Evolutionary conservation across 345 rosid species (phyloP), one percentile per base, ranked within the genome.

Genomic region (Viola odorata): DNA sequence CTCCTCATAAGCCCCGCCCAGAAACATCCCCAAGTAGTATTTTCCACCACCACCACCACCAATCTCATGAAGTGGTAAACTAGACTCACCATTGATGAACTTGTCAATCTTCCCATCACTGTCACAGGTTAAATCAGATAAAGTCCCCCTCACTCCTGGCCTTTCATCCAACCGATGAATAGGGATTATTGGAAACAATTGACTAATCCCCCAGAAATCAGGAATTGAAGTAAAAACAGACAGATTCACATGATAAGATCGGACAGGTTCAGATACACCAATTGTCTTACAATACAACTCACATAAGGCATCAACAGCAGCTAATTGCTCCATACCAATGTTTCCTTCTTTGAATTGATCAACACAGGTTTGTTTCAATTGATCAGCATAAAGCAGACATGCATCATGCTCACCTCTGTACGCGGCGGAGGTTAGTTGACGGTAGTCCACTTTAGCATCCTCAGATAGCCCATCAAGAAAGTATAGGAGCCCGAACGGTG

Each of bases 1-100:
- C 81, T 95, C 97, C 81, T 95, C 91, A 37, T 95, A 95, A 68
- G 99, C 99, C 70, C 99, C 99, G 13, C 95, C 97, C 70, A 95
- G 77, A 60, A 95, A 95, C 99, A 95, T 95, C 63, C 99, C 99
- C 85, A 95, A 49, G 65, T 60, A 88, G 76, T 95, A 95, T 55
- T 62, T n/a, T 13, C 78, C 80, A 48, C 78, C 79, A 36, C 59
- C 51, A 12, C 52, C 62, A 11, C 73, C 78, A 0, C 77, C 83
- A 37, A 94, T 66, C 65, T 88, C 92, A 62, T 95, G 99, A n/a
- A 95, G 81, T 0, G 97, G 97, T 82, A 95, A 66, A 76, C 84
- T 86, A 0, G 92, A 68, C 68, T 86, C 89, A 0, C 96, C 97
- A 12, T 97, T 97, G 13, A 94, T 91, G 80, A 94, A 94, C 75